Conservation (phyloP, 164 flowering plant species). For the Kalanchoe fedtschenkoi region DNA sequence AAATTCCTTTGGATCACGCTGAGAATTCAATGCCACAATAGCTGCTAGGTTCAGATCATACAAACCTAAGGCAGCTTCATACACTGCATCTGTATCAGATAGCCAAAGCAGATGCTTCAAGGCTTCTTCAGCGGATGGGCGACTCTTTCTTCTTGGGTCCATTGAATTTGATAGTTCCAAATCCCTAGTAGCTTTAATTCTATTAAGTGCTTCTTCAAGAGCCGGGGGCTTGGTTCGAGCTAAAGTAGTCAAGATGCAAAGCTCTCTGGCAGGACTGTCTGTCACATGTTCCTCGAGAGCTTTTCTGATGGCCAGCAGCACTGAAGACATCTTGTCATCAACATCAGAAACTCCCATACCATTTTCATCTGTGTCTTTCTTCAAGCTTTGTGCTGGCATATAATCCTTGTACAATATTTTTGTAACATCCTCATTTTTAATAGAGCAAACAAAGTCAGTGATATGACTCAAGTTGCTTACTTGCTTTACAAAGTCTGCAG, state of each 20-base stretch:
- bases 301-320: conserved; percentile 52
- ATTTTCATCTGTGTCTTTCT: conserved; percentile 16
- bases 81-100: conserved; percentile 76
- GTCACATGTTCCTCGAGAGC: conserved; percentile 68
- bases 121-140: conserved; percentile 94
- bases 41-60: conserved; percentile 94
- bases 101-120: conserved; percentile 91
- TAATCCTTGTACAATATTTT: conserved; percentile 60
- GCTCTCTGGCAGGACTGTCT: conserved; percentile 82
- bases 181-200: conserved; percentile 73
- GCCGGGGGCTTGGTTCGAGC: conserved; percentile 90
- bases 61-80: conserved; percentile 87
- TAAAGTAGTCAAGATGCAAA: conserved; percentile 88
- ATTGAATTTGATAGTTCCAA: conserved; percentile 47
- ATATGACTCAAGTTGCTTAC: conserved; percentile 71
- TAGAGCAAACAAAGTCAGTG: conserved; percentile 79
- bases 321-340: conserved; percentile 51
- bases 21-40: conserved; percentile 91
- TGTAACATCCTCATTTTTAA: conserved; percentile 59
- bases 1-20: conserved; percentile 90
- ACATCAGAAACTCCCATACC: conserved; percentile 12
- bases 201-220: conserved; percentile 78
- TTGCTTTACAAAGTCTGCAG: conserved; percentile 74
- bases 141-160: conserved; percentile 28
- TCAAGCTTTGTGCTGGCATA: conserved; percentile 19